Evolutionary conservation across 345 rosid species (phyloP).

Genomic region (Durio zibethinus): DNA sequence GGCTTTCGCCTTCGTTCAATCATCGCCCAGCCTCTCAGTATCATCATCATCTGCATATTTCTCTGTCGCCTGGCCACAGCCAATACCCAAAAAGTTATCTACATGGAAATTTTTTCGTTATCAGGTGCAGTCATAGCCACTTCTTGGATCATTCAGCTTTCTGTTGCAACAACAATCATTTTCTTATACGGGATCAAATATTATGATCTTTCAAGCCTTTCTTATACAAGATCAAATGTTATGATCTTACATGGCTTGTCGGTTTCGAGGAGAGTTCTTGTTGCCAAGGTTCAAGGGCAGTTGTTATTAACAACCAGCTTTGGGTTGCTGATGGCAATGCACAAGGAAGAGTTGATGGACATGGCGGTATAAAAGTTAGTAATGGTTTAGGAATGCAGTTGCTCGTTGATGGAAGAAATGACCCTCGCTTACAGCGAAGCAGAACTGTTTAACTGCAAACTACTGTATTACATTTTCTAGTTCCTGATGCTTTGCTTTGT

Average conservation of each 20-base stretch:
- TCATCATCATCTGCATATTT: conserved; percentile 12
- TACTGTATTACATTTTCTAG: background rate
- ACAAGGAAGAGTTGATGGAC: background rate
- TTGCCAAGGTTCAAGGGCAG: background rate
- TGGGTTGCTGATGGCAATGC: background rate
- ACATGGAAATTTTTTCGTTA: conserved; percentile 3
- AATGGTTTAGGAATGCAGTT: background rate
- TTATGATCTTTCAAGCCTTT: conserved; percentile 24
- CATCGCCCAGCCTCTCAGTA: conserved; percentile 25
- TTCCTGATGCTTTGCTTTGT: background rate
- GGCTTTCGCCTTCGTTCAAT: conserved; percentile 9
- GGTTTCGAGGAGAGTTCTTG: conserved; percentile 11
- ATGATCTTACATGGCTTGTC: conserved; percentile 23
- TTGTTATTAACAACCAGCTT: too few relatives aligned
- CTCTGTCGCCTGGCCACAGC: conserved; percentile 28
- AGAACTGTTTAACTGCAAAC: conserved; percentile 9
- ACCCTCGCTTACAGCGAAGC: conserved; percentile 13
- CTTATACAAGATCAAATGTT: conserved; percentile 16
- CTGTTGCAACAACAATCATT: conserved; percentile 16
- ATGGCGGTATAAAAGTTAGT: background rate
- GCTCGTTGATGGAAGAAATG: background rate
- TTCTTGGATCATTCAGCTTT: conserved; percentile 22
- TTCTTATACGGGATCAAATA: conserved; percentile 14
- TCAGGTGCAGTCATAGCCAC: conserved; percentile 19
- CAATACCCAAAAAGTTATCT: conserved; percentile 11